phyloP scores from a whole-genome alignment of 768 basidiomycete species.

The Pulveroboletus ravenelii region DNA sequence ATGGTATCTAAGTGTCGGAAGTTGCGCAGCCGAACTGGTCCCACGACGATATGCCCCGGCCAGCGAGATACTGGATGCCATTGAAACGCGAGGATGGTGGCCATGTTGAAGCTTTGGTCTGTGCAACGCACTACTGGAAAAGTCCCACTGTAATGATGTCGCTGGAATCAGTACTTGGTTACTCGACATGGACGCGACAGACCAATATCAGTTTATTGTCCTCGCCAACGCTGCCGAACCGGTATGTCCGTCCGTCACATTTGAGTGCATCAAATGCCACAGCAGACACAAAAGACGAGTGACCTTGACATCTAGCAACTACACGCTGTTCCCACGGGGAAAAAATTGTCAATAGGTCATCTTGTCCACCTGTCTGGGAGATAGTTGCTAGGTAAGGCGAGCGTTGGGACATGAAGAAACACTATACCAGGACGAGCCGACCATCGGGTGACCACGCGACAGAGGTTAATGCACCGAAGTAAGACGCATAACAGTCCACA shows the following conservation, averaged over 20 bases:
- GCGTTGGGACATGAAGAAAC: not conserved
- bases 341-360: slow-evolving; percentile 91
- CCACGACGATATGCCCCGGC: slow-evolving; percentile 61
- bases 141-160: slow-evolving; percentile 70
- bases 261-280: slow-evolving; percentile 88
- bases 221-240: slow-evolving; percentile 95
- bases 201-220: slow-evolving; percentile 93
- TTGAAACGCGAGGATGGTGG: slow-evolving; percentile 70
- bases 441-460: slow-evolving; percentile 96
- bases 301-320: slow-evolving; percentile 94
- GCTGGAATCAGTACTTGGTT: not conserved
- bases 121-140: slow-evolving; percentile 86
- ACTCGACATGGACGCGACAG: slow-evolving; percentile 17
- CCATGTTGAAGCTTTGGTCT: slow-evolving; percentile 73
- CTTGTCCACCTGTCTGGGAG: slow-evolving; percentile 87
- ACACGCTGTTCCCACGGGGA: slow-evolving; percentile 93
- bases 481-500: slow-evolving; percentile 91
- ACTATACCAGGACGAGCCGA: slow-evolving; percentile 74
- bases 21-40: slow-evolving; percentile 48
- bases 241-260: slow-evolving; percentile 85
- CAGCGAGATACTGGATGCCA: slow-evolving; percentile 76
- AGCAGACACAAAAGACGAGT: slow-evolving; percentile 88
- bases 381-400: slow-evolving; percentile 3
- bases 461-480: slow-evolving; percentile 88
- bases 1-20: slow-evolving; percentile 63